These are phyloP conservation scores for Lenzites betulinus DNA, from an alignment of 768 basidiomycete species.

Conservation along the genomic window DNA sequence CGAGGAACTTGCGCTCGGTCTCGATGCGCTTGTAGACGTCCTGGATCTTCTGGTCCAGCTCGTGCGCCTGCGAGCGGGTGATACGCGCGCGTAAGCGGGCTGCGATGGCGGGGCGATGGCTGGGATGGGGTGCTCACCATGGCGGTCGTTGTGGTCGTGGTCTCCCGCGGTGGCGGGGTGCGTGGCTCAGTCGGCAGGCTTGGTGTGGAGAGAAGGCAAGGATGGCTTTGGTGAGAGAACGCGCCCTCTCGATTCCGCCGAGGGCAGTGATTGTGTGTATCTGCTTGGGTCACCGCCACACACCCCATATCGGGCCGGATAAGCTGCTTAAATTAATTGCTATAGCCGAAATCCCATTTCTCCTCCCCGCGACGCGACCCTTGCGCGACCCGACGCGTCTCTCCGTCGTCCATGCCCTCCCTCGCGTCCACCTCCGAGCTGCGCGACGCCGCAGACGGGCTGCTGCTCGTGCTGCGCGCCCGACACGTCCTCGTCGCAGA, in stretches of 20 bases:
- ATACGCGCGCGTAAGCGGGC: slow-evolving; percentile 8
- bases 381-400: neutral
- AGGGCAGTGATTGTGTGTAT: slow-evolving; percentile 31
- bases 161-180: slow-evolving; percentile 22
- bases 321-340: too few species aligned
- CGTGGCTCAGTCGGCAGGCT: slow-evolving; percentile 13
- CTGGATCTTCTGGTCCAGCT: slow-evolving; percentile 92
- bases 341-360: neutral
- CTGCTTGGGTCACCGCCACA: slow-evolving; percentile 29
- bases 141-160: slow-evolving; percentile 15
- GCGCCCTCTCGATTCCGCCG: neutral
- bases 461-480: slow-evolving; percentile 47
- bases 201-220: slow-evolving; percentile 10
- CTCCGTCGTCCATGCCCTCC: slow-evolving; percentile 24
- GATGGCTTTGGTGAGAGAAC: slow-evolving; percentile 15
- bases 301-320: slow-evolving; percentile 13
- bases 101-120: neutral
- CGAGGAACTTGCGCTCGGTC: slow-evolving; percentile 91
- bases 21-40: slow-evolving; percentile 88
- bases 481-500: slow-evolving; percentile 45
- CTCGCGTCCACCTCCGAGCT: slow-evolving; percentile 34
- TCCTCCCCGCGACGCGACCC: neutral
- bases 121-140: slow-evolving; percentile 25
- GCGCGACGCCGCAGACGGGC: slow-evolving; percentile 46
- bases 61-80: slow-evolving; percentile 38